Percentiles rank a stretch among this genome's conserved stretches.
Conservation (phyloP, 768 basidiomycete genomes). For the Pholiota microspora region DNA sequence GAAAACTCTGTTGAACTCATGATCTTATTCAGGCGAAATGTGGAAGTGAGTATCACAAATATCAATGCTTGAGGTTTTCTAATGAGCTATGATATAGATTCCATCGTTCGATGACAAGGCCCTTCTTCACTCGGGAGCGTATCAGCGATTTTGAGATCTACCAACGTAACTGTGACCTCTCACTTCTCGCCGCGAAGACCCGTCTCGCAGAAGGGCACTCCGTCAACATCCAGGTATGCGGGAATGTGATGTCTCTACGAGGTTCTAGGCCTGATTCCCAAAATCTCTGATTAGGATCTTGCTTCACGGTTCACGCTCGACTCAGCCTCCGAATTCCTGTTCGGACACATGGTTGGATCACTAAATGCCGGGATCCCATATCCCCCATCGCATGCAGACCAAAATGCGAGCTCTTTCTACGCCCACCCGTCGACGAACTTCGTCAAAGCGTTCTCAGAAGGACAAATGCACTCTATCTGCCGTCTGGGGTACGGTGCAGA, state of each 20-base stretch:
- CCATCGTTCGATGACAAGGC: constrained; percentile 66
- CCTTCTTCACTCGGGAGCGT: constrained; percentile 64
- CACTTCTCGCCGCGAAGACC: constrained; percentile 40
- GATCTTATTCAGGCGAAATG: constrained; percentile 45
- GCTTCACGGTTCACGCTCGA: constrained; percentile 60
- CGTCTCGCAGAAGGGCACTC: constrained; percentile 46
- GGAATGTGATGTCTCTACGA: not conserved
- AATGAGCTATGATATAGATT: constrained; percentile 31
- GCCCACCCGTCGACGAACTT: constrained; percentile 42
- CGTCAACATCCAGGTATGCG: constrained; percentile 60
- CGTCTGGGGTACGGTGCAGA: constrained; percentile 38
- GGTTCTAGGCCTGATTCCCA: not conserved
- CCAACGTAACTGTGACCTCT: constrained; percentile 49
- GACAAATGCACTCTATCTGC: constrained; percentile 34
- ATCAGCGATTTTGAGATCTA: constrained; percentile 65
- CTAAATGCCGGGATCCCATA: constrained; percentile 51
- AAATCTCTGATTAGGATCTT: constrained; percentile 31
- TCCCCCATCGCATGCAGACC: constrained; percentile 29
- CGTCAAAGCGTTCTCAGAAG: constrained; percentile 45
- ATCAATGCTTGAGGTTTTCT: not conserved
- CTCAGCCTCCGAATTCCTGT: constrained; percentile 60
- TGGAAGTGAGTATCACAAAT: constrained; percentile 54
- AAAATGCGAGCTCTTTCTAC: constrained; percentile 23
- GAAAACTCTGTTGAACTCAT: not conserved
- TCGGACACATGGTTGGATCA: constrained; percentile 48